Base-by-base conservation (phyloP, 805 yeast species). In the Teunomyces lycoperdinae region DNA sequence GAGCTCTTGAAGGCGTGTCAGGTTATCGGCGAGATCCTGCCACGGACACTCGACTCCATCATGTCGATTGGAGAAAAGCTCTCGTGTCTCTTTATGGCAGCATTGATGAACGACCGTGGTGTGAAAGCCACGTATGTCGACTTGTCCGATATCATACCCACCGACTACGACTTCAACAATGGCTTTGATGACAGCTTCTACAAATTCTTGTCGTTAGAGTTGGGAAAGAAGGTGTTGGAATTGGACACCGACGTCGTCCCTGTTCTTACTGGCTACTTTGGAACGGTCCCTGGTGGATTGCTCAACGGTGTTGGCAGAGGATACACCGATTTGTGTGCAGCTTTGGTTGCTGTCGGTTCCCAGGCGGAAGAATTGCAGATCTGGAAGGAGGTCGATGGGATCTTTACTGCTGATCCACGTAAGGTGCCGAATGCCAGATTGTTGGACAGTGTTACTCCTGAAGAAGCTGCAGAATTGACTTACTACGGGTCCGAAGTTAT, bases 331-430 rank as follows among this genome's bases (percentile, higher is more conserved):
- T 74, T 94, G 58, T 94, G 99, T 75, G 99, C 99, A 14, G 99
- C 98, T 1, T 77, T 94, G 61, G 80, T 90, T 34, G 97, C 99
- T 0, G 98, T 94, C 27, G 99, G 97, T 1, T 69, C 86, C 43
- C 81, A 78, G 52, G 97, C 98, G 4, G 95, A 89, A 40, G 99
- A 94, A 69, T 76, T 94, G 52, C 99, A 94, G 71, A 89, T 94
- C 43, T 94, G 99, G 99, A 94, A 94, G 61, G 99, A 94, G 73
- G 99, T 94, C 45, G 99, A 94, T 65, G 99, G 99, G 58, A 94
- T 94, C 34, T 94, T 94, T 74, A 91, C 98, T 0, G 99, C 99
- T 2, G 99, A 94, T 65, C 99, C 99, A 35, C 78, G 99, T 51
- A 94, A 94, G 60, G 98, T 94, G 27, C 85, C 90, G 32, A 83